Evolutionary conservation across 1,139 yeast species (phyloP), one percentile per base, ranked within the genome.

Genomic region (Nakaseomyces bracarensis): DNA sequence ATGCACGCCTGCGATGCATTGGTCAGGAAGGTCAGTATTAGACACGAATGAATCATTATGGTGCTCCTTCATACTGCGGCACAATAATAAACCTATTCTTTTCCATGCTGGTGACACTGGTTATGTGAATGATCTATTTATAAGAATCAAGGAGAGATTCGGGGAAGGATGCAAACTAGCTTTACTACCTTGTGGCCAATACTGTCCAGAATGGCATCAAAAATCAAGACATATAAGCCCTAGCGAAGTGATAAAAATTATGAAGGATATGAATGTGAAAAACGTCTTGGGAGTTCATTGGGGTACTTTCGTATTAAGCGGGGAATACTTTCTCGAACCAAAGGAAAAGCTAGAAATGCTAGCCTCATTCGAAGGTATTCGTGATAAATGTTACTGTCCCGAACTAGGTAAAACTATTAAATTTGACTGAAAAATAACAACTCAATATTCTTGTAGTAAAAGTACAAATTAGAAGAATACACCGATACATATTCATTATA

Each of bases 81-180:
- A 77, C 44, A 74, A 83, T 50, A 81, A 79, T 0, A 69, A 75
- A 52, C 83, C 95, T 0, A 59, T 86, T 1, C 66, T 87, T 36
- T 89, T 79, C 67, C 97, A 89, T 61, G 95, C 93, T 3, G 97
- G 97, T 8, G 97, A 89, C 57, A 86, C 96, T 0, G 97, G 97
- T 1, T 89, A 85, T 60, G 79, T 82, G 36, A 59, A 71, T 35
- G 94, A 79, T 37, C 63, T 89, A 41, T 89, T 83, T 62, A 66
- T 68, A 14, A 69, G 77, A 14, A 82, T 89, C 31, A 77, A 82
- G 2, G 63, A 70, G 35, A 73, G 69, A 13, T 79, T 72, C 57
- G 94, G 95, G 0, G 70, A 77, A 0, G 75, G 75, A 1, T 74
- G 82, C 7, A 67, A 66, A 38, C 67, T 89, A 21, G 85, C 93